Evolutionary conservation across 768 basidiomycete species (phyloP).

Genomic region (Suillus paluster): DNA sequence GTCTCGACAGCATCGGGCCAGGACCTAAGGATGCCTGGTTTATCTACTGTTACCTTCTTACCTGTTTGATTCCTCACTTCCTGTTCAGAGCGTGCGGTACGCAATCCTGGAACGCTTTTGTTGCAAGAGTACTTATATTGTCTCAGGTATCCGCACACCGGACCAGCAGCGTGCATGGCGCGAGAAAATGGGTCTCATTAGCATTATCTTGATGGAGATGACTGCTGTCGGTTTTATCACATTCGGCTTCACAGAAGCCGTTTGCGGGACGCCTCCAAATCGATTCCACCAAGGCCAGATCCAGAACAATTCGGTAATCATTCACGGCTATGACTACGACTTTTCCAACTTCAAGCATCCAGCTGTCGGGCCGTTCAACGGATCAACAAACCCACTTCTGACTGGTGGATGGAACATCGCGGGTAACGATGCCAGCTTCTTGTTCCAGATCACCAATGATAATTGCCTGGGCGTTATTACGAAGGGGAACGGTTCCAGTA

Average conservation of each 20-base stretch:
- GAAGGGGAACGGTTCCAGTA: constrained; percentile 69
- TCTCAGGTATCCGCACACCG: constrained; percentile 79
- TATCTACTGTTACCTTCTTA: constrained; percentile 88
- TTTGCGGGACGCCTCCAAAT: constrained; percentile 87
- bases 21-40: constrained; percentile 96
- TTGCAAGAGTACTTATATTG: constrained; percentile 15
- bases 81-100: constrained; percentile 78
- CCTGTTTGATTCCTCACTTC: constrained; percentile 80
- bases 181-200: constrained; percentile 94
- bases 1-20: constrained; percentile 75
- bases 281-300: constrained; percentile 83
- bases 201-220: constrained; percentile 84
- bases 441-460: constrained; percentile 92
- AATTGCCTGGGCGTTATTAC: constrained; percentile 81
- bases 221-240: constrained; percentile 96
- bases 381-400: constrained; percentile 82
- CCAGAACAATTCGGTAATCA: constrained; percentile 81
- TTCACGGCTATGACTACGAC: constrained; percentile 94
- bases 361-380: constrained; percentile 69
- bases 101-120: constrained; percentile 26
- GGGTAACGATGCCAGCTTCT: constrained; percentile 89
- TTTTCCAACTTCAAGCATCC: constrained; percentile 89
- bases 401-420: constrained; percentile 75
- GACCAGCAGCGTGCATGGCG: constrained; percentile 98
- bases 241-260: constrained; percentile 94